Evolutionary conservation across 2,329 filamentous ascomycete species (phyloP), one percentile per base, ranked within the genome.

Genomic region (Aspergillus sp.): DNA sequence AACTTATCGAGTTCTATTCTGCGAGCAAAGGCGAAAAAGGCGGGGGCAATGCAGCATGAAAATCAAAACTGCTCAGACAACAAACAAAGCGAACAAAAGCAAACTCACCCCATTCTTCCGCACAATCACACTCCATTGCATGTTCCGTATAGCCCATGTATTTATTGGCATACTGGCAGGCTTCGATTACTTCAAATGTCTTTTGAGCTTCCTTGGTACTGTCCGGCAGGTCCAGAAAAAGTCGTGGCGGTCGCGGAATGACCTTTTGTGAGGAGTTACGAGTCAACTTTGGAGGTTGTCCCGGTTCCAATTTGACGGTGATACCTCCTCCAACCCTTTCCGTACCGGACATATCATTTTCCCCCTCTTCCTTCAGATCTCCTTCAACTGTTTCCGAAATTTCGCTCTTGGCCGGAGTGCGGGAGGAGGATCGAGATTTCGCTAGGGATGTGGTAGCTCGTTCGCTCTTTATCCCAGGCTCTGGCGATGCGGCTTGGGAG

Each of bases 51-150:
- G 17, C 31, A 21, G 15, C 14, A 51, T 24, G 19, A 49, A 35
- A 21, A 24, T 44, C 49, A 48, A 53, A 57, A 60, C 41, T 31
- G 53, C 55, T 31, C 54, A 48, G 27, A 52, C 48, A 55, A 50
- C 48, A 55, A 39, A 50, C 23, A 12, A 56, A 24, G 55, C 54
- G 40, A 46, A 50, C 8, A 44, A 40, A 41, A 44, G 15, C 21
- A 24, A 21, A 54, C 93, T 82, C 88, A 97, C 93, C 89, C 90
- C 90, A 97, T 79, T 97, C 91, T 77, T 96, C 91, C 65, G 84
- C 82, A 77, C 95, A 99, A 73, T 99, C 95, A 77, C 95, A 99
- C 75, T 97, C 95, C 75, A 98, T 82, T 59, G 90, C 93, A 77
- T 93, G 90, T 70, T 97, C 93, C 24, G 95, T 96, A 64, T 89